Evolutionary conservation across 2,329 filamentous ascomycete genomes (phyloP), one percentile per base, ranked within the genome.

Genomic region (Ilyonectria sp.): DNA sequence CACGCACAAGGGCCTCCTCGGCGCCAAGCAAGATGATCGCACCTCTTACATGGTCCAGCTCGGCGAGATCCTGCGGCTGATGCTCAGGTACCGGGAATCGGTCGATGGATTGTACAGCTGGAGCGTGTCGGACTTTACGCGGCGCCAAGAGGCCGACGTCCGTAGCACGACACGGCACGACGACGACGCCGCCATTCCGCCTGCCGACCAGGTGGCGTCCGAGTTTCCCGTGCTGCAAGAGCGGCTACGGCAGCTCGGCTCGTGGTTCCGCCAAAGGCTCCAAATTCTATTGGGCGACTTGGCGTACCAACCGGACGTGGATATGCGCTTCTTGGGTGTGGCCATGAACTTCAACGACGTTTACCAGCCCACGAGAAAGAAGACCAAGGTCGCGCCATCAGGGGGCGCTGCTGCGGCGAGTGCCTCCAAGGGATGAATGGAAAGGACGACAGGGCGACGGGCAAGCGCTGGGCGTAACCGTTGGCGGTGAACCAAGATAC

Each of bases 301-400:
- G 70, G 93, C 94, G 9, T 95, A 97, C 82, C 95, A 98, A 81
- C 92, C 94, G 1, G 96, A 99, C 79, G 91, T 95, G 58, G 96
- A 99, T 80, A 94, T 99, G 91, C 88, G 95, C 61, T 98, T 98
- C 85, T 83, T 99, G 72, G 96, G 94, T 44, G 94, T 98, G 53
- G 93, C 96, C 46, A 98, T 99, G 94, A 99, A 98, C 82, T 99
- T 98, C 82, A 99, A 99, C 81, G 95, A 98, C 79, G 93, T 97
- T 29, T 98, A 98, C 81, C 89, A 93, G 81, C 93, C 94, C 15
- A 89, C 91, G 50, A 86, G 91, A 75, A 88, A 91, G 79, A 90
- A 91, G 82, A 82, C 87, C 65, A 86, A 84, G 80, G 58, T 75
- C 6, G 69, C 72, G 13, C 70, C 65, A 40, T 67, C 74, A 7